Conservation (phyloP, 345 rosid genomes). For the Brassica nigra region DNA sequence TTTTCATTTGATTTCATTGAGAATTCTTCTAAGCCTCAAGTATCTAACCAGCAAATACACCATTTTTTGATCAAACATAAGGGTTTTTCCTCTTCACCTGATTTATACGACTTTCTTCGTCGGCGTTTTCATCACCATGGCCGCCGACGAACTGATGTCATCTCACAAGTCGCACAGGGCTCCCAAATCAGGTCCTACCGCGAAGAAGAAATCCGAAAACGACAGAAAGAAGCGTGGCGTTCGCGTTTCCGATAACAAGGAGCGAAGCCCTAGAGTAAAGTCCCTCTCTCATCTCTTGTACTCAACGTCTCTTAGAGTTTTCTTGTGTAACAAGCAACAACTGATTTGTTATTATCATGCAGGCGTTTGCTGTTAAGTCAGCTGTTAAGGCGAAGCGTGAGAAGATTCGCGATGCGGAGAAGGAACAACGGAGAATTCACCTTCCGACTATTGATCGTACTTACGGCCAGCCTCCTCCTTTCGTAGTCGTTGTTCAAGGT, state of each 20-base stretch:
- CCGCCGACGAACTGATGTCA: constrained; percentile 39
- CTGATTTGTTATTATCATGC: not conserved
- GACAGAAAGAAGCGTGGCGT: constrained; percentile 51
- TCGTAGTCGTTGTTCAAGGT: constrained; percentile 75
- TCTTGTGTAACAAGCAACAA: not conserved
- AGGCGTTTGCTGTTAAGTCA: constrained; percentile 67
- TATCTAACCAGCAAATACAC: too few relatives aligned
- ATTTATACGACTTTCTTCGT: not conserved
- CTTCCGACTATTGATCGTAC: constrained; percentile 66
- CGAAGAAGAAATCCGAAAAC: constrained; percentile 54
- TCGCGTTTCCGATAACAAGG: constrained; percentile 39
- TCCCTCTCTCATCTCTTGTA: not conserved
- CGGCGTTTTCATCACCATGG: constrained; percentile 40
- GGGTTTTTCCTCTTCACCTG: not conserved
- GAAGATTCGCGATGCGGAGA: constrained; percentile 71
- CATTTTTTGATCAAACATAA: too few relatives aligned
- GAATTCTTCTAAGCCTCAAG: too few relatives aligned
- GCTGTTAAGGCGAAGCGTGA: constrained; percentile 61
- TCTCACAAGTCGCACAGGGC: constrained; percentile 71
- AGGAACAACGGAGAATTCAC: constrained; percentile 75
- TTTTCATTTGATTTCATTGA: too few relatives aligned
- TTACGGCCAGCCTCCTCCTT: constrained; percentile 76
- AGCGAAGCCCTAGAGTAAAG: constrained; percentile 67
- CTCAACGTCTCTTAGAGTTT: not conserved
- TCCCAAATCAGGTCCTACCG: constrained; percentile 68